Evolutionary conservation across 371 early-diverging fungal species (phyloP).

Genomic region (Apophysomyces trapeziformis): DNA sequence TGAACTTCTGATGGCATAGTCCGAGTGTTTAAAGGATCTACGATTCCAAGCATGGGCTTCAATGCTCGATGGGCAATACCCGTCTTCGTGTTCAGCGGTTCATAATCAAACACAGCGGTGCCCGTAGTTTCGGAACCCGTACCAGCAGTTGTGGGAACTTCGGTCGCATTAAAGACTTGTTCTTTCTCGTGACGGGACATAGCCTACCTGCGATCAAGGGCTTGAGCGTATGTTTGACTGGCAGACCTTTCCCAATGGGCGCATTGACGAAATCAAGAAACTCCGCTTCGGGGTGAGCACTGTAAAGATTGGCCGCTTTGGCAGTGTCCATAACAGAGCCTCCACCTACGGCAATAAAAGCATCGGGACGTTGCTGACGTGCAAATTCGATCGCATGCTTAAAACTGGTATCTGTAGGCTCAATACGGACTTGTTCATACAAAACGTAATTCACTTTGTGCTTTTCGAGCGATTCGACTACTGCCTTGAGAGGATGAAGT

Average conservation of each 20-base stretch:
- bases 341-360: constrained; percentile 92
- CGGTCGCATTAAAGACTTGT: constrained; percentile 2
- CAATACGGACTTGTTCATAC: constrained; percentile 81
- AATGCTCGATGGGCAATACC: constrained; percentile 89
- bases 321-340: constrained; percentile 94
- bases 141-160: constrained; percentile 82
- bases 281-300: constrained; percentile 81
- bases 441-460: constrained; percentile 74
- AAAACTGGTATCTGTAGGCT: constrained; percentile 84
- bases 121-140: constrained; percentile 95
- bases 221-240: constrained; percentile 72
- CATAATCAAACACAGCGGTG: constrained; percentile 89
- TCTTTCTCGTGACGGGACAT: neutral
- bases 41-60: constrained; percentile 86
- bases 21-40: constrained; percentile 88
- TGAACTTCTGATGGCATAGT: constrained; percentile 88
- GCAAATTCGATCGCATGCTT: constrained; percentile 83
- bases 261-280: constrained; percentile 93
- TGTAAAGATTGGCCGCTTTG: constrained; percentile 90
- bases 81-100: constrained; percentile 84
- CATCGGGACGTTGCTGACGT: constrained; percentile 74
- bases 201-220: constrained; percentile 80
- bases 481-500: constrained; percentile 77
- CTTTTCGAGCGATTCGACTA: constrained; percentile 77
- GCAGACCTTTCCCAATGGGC: constrained; percentile 88